Base-by-base conservation (phyloP, 2,329 filamentous ascomycete genomes). In the Colletotrichum sojae region DNA sequence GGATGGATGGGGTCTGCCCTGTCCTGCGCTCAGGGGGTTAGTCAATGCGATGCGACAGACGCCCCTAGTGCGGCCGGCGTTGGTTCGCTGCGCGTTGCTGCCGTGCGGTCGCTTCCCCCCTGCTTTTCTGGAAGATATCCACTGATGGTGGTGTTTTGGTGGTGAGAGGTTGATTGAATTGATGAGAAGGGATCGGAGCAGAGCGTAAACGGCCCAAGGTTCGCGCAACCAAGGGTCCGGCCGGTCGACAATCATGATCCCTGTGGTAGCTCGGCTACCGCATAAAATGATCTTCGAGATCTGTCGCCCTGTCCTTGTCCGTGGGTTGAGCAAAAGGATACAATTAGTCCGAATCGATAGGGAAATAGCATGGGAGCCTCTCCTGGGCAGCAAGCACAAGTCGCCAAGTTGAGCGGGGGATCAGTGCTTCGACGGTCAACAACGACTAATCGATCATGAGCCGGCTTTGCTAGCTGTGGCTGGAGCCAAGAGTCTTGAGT, bases 21-120 rank as follows among this genome's bases (percentile, higher is more conserved):
- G 62, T 55, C 62, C 31, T 43, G 43, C 45, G 43, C 18, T 60
- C 66, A 66, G 64, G 62, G 64, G 67, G 48, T 40, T 48, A 40
- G 62, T 69, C 62, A 69, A 69, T 69, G 62, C 67, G 67, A 66
- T 69, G 55, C 66, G 49, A 60, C 62, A 66, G 55, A 55, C 62
- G 66, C 66, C 66, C 62, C 62, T 66, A 60, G 66, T 66, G 39
- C 49, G 56, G 63, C 27, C 40, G 56, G 49, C 59, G 59, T 60
- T 45, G 55, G 36, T 18, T 56, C 52, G 58, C 46, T 61, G n/a
- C 46, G 39, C 31, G 22, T 27, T 36, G 8, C 31, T 36, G 31
- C 10, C 31, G 31, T 36, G 31, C 31, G 31, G 31, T 40, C 36
- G 48, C 53, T 51, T 27, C 36, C 27, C 51, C 46, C 58, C 52